Evolutionary conservation across 179 eudicot species (phyloP), one percentile per base, ranked within the genome.

Genomic region (Carnegiea gigantea): DNA sequence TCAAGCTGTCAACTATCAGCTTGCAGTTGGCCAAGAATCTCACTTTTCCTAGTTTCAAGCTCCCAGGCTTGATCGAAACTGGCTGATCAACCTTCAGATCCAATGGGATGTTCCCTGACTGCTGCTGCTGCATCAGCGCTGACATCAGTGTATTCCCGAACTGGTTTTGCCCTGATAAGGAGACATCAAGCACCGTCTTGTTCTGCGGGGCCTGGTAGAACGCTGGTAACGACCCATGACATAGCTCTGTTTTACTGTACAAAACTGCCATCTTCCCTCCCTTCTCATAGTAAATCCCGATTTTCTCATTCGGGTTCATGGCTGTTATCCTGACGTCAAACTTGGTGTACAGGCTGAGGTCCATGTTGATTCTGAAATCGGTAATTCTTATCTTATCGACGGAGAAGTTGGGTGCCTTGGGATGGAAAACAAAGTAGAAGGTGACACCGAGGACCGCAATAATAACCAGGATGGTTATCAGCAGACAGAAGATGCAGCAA

Each of bases 231-330:
- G 87, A 44, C 12, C 98, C 98, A 76, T 82, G 83, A 79, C 98
- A 95, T 3, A 95, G 91, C 78, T 85, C 83, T 3, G 93, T 92
- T 81, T 87, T 80, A 3, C 86, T 81, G 70, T 95, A 93, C 97
- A 92, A 95, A 20, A 92, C 97, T 20, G 94, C 89, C 76, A 93
- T 79, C 30, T 81, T 86, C 72, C 98, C 93, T 72, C 97, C 97
- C 84, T 88, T 89, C 70, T 89, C 87, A 59, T 93, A 95, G 85
- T 89, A 91, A 26, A 95, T 95, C n/a, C 97, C 98, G 9, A 93
- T 92, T 70, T 95, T 92, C 72, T 92, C 79, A 82, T 95, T 93
- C 1, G 95, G 94, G 86, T 95, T 95, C 0, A 81, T 73, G 2
- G 98, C 95, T 1, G 93, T 90, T 84, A 95, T 89, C 79, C 81